These are phyloP conservation scores for Rhizopus arrhizus DNA, from an alignment of 371 early-diverging fungal species.

Conservation along the genomic window DNA sequence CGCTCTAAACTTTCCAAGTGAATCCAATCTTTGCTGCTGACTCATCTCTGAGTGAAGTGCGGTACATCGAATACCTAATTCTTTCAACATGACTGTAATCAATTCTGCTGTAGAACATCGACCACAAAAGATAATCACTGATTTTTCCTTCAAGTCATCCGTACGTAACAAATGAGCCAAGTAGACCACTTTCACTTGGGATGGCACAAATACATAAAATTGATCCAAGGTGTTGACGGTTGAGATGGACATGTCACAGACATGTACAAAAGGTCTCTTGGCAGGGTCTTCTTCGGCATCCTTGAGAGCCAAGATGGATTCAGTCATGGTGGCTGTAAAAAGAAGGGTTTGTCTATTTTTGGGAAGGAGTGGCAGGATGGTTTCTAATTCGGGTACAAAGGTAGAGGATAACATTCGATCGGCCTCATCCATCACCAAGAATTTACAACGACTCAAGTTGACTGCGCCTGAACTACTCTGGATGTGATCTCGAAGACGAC, in stretches of 20 bases:
- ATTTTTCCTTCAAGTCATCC: slow-evolving; percentile 72
- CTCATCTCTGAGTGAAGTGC: slow-evolving; percentile 93
- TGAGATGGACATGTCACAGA: slow-evolving; percentile 72
- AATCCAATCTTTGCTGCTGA: slow-evolving; percentile 89
- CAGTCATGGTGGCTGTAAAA: slow-evolving; percentile 97
- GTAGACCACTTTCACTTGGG: slow-evolving; percentile 89
- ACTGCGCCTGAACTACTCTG: slow-evolving; percentile 72
- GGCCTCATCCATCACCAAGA: slow-evolving; percentile 97
- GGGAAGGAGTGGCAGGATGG: slow-evolving; percentile 80
- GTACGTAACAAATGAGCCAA: slow-evolving; percentile 78
- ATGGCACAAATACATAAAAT: slow-evolving; percentile 90
- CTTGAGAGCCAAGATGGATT: slow-evolving; percentile 68
- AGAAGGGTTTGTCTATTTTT: slow-evolving; percentile 87
- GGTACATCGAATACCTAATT: slow-evolving; percentile 86
- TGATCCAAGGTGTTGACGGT: slow-evolving; percentile 91
- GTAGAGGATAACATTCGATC: slow-evolving; percentile 87
- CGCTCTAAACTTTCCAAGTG: slow-evolving; percentile 91
- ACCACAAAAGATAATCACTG: slow-evolving; percentile 90
- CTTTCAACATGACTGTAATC: slow-evolving; percentile 81
- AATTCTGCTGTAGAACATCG: slow-evolving; percentile 83
- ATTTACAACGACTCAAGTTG: slow-evolving; percentile 57
- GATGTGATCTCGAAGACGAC: slow-evolving; percentile 94
- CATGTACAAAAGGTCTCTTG: slow-evolving; percentile 78
- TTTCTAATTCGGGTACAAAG: slow-evolving; percentile 83
- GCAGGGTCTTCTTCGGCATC: slow-evolving; percentile 44